phyloP scores from a whole-genome alignment of 129 eudicot species.

The Flaveria sonorensis region DNA sequence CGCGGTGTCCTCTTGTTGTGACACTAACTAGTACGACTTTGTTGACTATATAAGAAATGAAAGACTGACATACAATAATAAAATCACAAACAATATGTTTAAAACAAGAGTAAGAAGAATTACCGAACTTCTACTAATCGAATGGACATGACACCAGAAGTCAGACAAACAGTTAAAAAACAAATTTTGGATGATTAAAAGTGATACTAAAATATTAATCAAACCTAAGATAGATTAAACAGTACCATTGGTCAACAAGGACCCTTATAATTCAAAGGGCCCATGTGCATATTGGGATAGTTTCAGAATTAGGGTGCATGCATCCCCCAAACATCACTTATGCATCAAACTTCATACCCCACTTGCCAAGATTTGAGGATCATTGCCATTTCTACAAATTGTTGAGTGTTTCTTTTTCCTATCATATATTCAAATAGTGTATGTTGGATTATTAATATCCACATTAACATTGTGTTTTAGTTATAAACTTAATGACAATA shows the following conservation, averaged over 20 bases:
- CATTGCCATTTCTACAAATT: constrained; percentile 30
- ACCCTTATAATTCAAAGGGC: constrained; percentile 34
- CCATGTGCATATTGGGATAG: constrained; percentile 38
- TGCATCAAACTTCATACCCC: constrained; percentile 38
- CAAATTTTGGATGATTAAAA: constrained; percentile 23
- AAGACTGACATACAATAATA: too few species aligned
- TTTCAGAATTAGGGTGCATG: constrained; percentile 42
- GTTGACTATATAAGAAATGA: too few species aligned
- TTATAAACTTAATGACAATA: background rate
- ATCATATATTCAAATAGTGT: constrained; percentile 5
- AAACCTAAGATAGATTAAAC: constrained; percentile 6
- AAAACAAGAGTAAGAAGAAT: too few species aligned
- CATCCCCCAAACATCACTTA: constrained; percentile 40
- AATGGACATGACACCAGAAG: constrained; percentile 32
- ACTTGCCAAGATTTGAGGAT: constrained; percentile 45
- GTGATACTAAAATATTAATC: constrained; percentile 20
- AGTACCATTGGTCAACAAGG: constrained; percentile 29
- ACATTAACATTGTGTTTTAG: background rate
- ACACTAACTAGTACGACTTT: too few species aligned
- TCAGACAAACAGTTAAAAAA: constrained; percentile 33
- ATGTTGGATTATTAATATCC: background rate
- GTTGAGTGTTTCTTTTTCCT: constrained; percentile 24
- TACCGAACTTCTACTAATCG: background rate
- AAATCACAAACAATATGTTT: too few species aligned
- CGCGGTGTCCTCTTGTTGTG: too few species aligned